phyloP scores from a whole-genome alignment of 2,329 filamentous ascomycete species.

The Ustulina deusta region DNA sequence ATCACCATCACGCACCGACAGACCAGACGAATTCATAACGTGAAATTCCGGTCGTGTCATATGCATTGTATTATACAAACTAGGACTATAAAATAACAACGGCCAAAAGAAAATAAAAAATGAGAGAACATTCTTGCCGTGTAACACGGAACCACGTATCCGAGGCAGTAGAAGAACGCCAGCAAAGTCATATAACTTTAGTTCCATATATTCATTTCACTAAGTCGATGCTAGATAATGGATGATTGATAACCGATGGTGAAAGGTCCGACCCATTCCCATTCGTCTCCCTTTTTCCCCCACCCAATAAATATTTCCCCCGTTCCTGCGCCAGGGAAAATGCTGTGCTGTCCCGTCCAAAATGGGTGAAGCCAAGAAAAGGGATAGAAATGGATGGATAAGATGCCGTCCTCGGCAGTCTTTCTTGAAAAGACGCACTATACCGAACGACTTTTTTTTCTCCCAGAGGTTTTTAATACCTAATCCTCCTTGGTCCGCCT shows the following conservation, averaged over 20 bases:
- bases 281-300: constrained; percentile 10
- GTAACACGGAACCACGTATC: neutral
- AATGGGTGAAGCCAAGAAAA: constrained; percentile 4
- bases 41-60: neutral
- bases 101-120: neutral
- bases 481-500: neutral
- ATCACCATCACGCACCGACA: neutral
- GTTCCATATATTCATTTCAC: constrained; percentile 22
- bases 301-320: neutral
- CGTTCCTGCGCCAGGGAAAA: constrained; percentile 10
- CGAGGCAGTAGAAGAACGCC: neutral
- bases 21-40: neutral
- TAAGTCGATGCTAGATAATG: constrained; percentile 16
- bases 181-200: neutral
- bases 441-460: neutral
- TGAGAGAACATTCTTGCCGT: neutral
- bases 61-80: constrained; percentile 15
- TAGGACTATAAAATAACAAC: too few species aligned
- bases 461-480: constrained; percentile 2
- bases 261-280: constrained; percentile 2
- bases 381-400: neutral
- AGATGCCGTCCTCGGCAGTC: constrained; percentile 4
- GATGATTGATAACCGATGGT: constrained; percentile 4
- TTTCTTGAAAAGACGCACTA: constrained; percentile 10
- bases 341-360: constrained; percentile 1